Base-by-base conservation (phyloP, 306 rosid species). In the Cyclanthera cordifolia region DNA sequence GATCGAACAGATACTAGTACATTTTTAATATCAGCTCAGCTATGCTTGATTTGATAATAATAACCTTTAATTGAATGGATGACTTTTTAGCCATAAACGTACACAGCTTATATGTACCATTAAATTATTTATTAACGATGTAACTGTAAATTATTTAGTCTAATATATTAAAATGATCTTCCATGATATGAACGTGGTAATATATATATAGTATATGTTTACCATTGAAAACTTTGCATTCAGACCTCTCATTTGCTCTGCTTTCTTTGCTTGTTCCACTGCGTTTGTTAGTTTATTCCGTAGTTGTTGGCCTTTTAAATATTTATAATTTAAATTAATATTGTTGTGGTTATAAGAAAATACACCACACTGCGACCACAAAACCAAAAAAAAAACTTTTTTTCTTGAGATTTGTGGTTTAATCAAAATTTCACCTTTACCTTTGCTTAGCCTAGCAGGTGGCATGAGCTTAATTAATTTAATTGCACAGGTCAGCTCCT, bases 381-480 rank as follows among this genome's bases (percentile, higher is more conserved):
- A 34, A 53, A 55, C 37, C 58, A 53, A 16, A 10, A 5, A 34
- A 5, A 7, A 34, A 34, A 34, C 5, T 34, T 34, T 63, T 63
- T 63, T 63, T 51, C 69, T 63, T 63, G 30, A 63, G 23, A 10
- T 41, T 12, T 41, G 12, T 41, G 49, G 37, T 11, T 32, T 37
- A 10, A 37, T 61, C 28, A 27, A 27, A n/a, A n/a, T 61, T 39
- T 30, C 52, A 6, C 53, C 53, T 23, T 24, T 46, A 73, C 81
- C 96, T 86, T 91, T 91, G 93, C 96, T 91, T 88, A 67, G 37
- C 84, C 88, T 73, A 47, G 34, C 78, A 72, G 81, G 67, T 77
- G 90, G 90, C 85, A 81, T 80, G 8, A 80, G 73, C 77, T 79
- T 77, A 55, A 78, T 88, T 82, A 81, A 75, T 78, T n/a, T n/a